A percentile compares a stretch with the other conserved stretches of the same genome.
These are phyloP conservation scores for Aquilaria sinensis DNA, from an alignment of 345 rosid genomes.

Conservation along the genomic window DNA sequence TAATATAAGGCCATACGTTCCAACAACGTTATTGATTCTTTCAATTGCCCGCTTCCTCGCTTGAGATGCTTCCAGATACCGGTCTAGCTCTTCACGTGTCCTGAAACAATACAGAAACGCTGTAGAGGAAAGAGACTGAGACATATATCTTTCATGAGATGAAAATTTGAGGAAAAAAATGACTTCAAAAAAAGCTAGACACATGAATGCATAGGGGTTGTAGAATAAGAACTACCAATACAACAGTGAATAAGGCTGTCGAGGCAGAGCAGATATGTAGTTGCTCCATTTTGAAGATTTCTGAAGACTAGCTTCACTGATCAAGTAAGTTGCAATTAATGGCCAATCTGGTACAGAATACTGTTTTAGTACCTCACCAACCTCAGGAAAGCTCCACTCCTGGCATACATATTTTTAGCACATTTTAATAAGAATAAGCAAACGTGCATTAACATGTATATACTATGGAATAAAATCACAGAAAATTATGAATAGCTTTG, in stretches of 20 bases:
- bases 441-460: no score
- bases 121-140: slow-evolving; percentile 51
- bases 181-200: not conserved
- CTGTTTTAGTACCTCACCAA: slow-evolving; percentile 63
- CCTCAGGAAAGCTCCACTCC: slow-evolving; percentile 74
- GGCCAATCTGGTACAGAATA: slow-evolving; percentile 97
- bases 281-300: slow-evolving; percentile 79
- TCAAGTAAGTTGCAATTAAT: slow-evolving; percentile 73
- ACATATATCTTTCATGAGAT: slow-evolving; percentile 15
- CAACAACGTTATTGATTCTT: slow-evolving; percentile 75
- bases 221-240: slow-evolving; percentile 47
- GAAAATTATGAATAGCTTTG: no score
- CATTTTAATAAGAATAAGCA: no score
- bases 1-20: slow-evolving; percentile 54
- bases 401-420: slow-evolving; percentile 16
- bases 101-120: slow-evolving; percentile 48
- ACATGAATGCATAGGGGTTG: no score
- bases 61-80: slow-evolving; percentile 94
- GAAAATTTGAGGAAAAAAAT: slow-evolving; percentile 1
- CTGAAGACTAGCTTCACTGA: slow-evolving; percentile 82
- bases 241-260: slow-evolving; percentile 88
- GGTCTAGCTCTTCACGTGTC: slow-evolving; percentile 83
- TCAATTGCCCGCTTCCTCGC: slow-evolving; percentile 89
- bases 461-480: no score
- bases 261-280: slow-evolving; percentile 84